A percentile compares a stretch with the other conserved stretches of the same genome.
Evolutionary conservation across 2,329 filamentous ascomycete genomes (phyloP).

Genomic region (Endocalyx cinctus): DNA sequence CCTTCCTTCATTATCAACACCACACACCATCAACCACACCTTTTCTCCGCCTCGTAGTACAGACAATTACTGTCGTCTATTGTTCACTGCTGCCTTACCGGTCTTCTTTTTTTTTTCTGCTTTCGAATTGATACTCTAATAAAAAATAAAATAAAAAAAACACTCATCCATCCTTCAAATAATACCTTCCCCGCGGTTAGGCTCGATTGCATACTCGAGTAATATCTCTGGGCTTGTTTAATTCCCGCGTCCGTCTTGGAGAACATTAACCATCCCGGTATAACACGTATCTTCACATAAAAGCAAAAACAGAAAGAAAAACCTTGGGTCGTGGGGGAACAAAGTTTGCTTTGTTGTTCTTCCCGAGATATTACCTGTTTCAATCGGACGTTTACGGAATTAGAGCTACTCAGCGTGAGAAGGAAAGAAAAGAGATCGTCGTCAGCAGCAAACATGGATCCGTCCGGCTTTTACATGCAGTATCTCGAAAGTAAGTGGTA

Average conservation of each 20-base stretch:
- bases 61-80: conserved; percentile 30
- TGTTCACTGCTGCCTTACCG: conserved; percentile 30
- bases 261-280: conserved; percentile 22
- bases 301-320: no score
- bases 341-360: no score
- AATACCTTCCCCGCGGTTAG: conserved; percentile 44
- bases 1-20: conserved; percentile 36
- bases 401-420: no score
- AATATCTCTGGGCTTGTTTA: conserved; percentile 29
- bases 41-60: conserved; percentile 34
- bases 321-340: no score
- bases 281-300: conserved; percentile 21
- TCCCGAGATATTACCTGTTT: no score
- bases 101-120: no score
- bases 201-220: conserved; percentile 49
- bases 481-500: conserved; percentile 75
- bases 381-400: no score
- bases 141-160: no score
- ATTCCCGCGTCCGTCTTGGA: conserved; percentile 27
- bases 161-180: conserved; percentile 31
- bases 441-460: conserved; percentile 47
- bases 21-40: no score
- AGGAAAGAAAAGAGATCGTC: no score
- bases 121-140: no score
- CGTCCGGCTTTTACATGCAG: conserved; percentile 67